A percentile compares a stretch with the other conserved stretches of the same genome.
Evolutionary conservation across 1,139 yeast genomes (phyloP).

Genomic region (Debaryomyces sp.): DNA sequence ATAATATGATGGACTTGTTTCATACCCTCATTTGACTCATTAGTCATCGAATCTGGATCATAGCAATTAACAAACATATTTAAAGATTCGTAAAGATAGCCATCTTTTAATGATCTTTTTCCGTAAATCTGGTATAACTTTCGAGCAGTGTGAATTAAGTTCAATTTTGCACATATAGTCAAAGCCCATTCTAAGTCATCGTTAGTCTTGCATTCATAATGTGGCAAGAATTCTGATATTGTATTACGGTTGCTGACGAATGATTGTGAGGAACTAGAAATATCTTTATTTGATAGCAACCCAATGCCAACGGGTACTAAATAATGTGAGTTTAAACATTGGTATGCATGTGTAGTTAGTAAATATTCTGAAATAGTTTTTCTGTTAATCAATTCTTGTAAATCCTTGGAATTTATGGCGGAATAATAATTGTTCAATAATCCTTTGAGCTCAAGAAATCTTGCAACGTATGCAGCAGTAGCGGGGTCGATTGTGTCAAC

Average conservation of each 20-base stretch:
- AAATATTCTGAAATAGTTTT: conserved; percentile 62
- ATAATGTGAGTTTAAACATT: conserved; percentile 51
- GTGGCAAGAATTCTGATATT: conserved; percentile 63
- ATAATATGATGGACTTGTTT: conserved; percentile 41
- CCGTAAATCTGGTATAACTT: conserved; percentile 49
- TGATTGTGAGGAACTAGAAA: conserved; percentile 26
- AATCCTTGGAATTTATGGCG: conserved; percentile 15
- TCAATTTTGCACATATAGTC: conserved; percentile 51
- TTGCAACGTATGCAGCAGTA: conserved; percentile 68
- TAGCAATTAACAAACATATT: conserved; percentile 68
- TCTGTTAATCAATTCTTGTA: conserved; percentile 22
- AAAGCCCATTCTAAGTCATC: conserved; percentile 85
- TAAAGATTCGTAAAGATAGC: conserved; percentile 62
- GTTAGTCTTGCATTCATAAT: conserved; percentile 58
- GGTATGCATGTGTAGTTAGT: conserved; percentile 61
- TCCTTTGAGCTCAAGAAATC: conserved; percentile 67
- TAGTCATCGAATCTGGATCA: conserved; percentile 35
- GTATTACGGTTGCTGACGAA: conserved; percentile 40
- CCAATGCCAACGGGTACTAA: conserved; percentile 74
- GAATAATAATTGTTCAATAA: conserved; percentile 52
- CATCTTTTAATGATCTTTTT: conserved; percentile 40
- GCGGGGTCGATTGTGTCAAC: conserved; percentile 66
- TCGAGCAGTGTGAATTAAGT: conserved; percentile 55
- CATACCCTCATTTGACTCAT: conserved; percentile 30
- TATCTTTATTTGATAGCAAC: conserved; percentile 32